phyloP scores from a whole-genome alignment of 2,329 filamentous ascomycete genomes.

The Leptographium galeiforme region DNA sequence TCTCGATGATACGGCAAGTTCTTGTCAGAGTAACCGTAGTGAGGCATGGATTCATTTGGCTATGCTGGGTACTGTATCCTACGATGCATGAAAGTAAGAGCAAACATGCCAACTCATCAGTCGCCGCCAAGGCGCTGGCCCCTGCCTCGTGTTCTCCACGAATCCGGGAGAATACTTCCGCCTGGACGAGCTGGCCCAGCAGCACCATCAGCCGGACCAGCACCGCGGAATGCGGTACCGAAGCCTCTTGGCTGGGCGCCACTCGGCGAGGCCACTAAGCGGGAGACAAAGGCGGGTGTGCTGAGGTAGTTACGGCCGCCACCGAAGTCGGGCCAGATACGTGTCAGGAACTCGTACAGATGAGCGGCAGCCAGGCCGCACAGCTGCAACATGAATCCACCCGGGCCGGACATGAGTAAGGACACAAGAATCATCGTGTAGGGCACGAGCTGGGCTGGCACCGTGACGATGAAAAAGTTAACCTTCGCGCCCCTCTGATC shows the following conservation, averaged over 20 bases:
- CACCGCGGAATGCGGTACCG: constrained; percentile 44
- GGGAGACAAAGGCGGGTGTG: constrained; percentile 60
- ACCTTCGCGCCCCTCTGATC: constrained; percentile 68
- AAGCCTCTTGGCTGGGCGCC: constrained; percentile 34
- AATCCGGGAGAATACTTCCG: constrained; percentile 42
- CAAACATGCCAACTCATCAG: constrained; percentile 1
- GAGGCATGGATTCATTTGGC: too few relatives aligned
- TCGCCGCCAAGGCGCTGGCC: constrained; percentile 47
- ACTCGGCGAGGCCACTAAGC: constrained; percentile 42
- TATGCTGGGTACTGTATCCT: not conserved
- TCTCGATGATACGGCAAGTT: too few relatives aligned
- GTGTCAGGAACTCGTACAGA: constrained; percentile 76
- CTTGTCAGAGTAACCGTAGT: too few relatives aligned
- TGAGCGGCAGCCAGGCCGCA: constrained; percentile 82
- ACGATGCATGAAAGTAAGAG: not conserved
- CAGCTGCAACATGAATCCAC: constrained; percentile 46
- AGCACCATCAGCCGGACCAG: constrained; percentile 15
- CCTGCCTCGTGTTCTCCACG: constrained; percentile 49
- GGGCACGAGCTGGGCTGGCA: constrained; percentile 71
- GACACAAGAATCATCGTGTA: constrained; percentile 65
- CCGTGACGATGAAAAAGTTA: constrained; percentile 68
- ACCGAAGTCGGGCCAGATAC: constrained; percentile 79
- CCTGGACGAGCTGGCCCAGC: constrained; percentile 14
- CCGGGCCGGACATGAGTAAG: constrained; percentile 50
- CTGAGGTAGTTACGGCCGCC: constrained; percentile 64